Evolutionary conservation across 148 eudicot genomes (phyloP).

Genomic region (Selenicereus undatus): DNA sequence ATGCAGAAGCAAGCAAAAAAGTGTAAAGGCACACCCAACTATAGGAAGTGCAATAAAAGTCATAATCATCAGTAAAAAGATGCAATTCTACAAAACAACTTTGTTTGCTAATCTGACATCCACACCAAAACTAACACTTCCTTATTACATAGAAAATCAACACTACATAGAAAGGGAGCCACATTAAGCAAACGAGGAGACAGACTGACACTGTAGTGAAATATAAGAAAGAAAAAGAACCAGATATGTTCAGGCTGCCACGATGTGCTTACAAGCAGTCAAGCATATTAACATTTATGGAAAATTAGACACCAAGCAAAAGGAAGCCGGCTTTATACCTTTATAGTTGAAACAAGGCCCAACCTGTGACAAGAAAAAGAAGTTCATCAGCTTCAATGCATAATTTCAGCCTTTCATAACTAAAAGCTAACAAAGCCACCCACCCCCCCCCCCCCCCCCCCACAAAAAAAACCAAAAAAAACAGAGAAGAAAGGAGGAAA

Average conservation of each 20-base stretch:
- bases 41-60: neutral
- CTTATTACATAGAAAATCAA: neutral
- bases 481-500: neutral
- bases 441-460: neutral
- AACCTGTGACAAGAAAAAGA: conserved; percentile 46
- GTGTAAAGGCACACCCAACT: neutral
- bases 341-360: conserved; percentile 87
- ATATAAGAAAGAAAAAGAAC: neutral
- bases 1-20: neutral
- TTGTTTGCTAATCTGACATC: neutral
- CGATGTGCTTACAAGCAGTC: neutral
- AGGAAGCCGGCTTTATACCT: conserved; percentile 44
- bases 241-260: conserved; percentile 2
- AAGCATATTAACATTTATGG: neutral
- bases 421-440: neutral
- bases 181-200: neutral
- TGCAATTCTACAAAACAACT: neutral
- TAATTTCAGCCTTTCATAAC: neutral
- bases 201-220: neutral
- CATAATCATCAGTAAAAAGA: neutral
- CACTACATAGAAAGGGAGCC: neutral
- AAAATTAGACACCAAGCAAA: neutral
- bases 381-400: conserved; percentile 15
- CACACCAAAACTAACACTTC: neutral
- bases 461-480: neutral